A percentile compares a stretch with the other conserved stretches of the same genome.
Conservation (phyloP, 2,329 filamentous ascomycete species). For the Didymella glomerata region DNA sequence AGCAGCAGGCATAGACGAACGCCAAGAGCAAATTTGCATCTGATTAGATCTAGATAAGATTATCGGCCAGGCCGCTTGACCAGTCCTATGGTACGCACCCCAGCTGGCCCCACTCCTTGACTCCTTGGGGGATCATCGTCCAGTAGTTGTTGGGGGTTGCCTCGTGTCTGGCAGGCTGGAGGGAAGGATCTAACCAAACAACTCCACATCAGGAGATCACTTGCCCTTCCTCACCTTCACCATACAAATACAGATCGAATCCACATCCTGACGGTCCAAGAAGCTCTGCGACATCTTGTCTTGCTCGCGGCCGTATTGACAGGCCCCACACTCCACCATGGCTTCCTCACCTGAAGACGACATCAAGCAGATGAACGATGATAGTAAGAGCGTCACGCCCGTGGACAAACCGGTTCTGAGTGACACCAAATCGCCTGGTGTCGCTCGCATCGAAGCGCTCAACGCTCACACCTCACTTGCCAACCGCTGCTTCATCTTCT, state of each 20-base stretch:
- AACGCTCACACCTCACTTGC: slow-evolving; percentile 59
- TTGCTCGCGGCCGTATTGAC: neutral
- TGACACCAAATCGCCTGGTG: slow-evolving; percentile 59
- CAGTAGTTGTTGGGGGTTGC: slow-evolving; percentile 4
- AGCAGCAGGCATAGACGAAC: slow-evolving; percentile 15
- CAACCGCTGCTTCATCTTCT: slow-evolving; percentile 67
- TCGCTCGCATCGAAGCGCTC: slow-evolving; percentile 66
- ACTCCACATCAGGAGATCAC: slow-evolving; percentile 11
- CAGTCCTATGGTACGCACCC: slow-evolving; percentile 12
- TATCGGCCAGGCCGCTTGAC: neutral
- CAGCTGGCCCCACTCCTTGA: slow-evolving; percentile 9
- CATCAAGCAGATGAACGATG: slow-evolving; percentile 7
- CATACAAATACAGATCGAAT: neutral
- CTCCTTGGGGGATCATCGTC: slow-evolving; percentile 8
- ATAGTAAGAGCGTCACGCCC: slow-evolving; percentile 11
- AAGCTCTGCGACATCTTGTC: neutral
- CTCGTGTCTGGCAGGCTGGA: slow-evolving; percentile 10
- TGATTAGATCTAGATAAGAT: slow-evolving; percentile 17
- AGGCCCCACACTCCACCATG: neutral
- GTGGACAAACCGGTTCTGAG: slow-evolving; percentile 13
- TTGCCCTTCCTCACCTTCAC: slow-evolving; percentile 3
- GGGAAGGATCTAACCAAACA: neutral
- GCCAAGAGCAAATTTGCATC: slow-evolving; percentile 19
- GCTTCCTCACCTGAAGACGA: slow-evolving; percentile 1
- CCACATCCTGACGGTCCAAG: neutral